Percentiles rank a stretch among this genome's conserved stretches.
Evolutionary conservation across 2,329 filamentous ascomycete species (phyloP).

Genomic region (Neodidymelliopsis sp.): DNA sequence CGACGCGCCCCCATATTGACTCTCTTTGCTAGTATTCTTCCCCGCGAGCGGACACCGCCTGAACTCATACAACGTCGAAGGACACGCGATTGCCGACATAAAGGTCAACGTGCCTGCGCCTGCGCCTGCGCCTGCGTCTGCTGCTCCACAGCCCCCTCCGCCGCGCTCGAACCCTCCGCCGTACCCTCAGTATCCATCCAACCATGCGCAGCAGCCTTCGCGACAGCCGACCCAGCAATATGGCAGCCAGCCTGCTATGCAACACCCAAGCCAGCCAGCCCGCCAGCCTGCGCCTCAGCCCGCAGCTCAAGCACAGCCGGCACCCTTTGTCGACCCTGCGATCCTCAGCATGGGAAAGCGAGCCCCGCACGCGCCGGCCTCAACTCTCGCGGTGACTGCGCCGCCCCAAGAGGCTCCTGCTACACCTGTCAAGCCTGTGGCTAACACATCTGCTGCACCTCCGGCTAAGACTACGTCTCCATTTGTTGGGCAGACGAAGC

Average conservation of each 20-base stretch:
- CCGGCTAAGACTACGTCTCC: conserved; percentile 49
- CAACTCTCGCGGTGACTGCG: conserved; percentile 27
- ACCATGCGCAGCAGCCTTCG: conserved; percentile 17
- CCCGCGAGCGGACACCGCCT: conserved; percentile 62
- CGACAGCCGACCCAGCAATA: conserved; percentile 19
- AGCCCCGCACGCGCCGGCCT: conserved; percentile 19
- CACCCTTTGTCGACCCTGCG: conserved; percentile 77
- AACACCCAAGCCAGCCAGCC: conserved; percentile 9
- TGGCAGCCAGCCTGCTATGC: conserved; percentile 20
- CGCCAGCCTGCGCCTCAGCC: conserved; percentile 33
- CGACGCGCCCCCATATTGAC: not conserved
- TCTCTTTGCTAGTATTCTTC: conserved; percentile 55
- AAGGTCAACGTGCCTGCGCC: conserved; percentile 54
- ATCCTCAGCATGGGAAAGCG: conserved; percentile 72
- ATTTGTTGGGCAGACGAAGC: conserved; percentile 45
- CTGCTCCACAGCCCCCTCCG: conserved; percentile 19
- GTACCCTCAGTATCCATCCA: conserved; percentile 32
- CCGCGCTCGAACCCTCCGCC: conserved; percentile 25
- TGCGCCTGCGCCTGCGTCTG: conserved; percentile 3
- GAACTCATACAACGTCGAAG: conserved; percentile 63
- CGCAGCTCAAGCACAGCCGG: conserved; percentile 40
- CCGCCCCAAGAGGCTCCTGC: conserved; percentile 50
- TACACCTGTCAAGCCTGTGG: conserved; percentile 52
- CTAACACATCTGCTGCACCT: conserved; percentile 44
- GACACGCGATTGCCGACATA: conserved; percentile 66